Evolutionary conservation across 148 eudicot genomes (phyloP).

Genomic region (Amaranthus palmeri): DNA sequence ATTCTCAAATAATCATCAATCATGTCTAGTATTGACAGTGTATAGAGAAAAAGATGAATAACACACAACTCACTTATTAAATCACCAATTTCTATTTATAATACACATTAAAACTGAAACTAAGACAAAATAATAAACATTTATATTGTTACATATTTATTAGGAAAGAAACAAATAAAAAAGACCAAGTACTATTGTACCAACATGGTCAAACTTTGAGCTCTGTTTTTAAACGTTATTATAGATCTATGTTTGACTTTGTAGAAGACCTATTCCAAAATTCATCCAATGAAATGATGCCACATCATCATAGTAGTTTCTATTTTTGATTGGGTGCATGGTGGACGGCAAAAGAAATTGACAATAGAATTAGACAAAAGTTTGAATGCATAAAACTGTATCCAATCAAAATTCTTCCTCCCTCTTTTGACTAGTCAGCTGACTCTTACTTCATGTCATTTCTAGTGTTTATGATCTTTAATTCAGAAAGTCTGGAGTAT

Average conservation of each 20-base stretch:
- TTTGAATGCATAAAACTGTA: conserved; percentile 7
- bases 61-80: too few relatives aligned
- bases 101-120: too few relatives aligned
- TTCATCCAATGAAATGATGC: conserved; percentile 15
- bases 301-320: not conserved
- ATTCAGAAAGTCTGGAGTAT: too few relatives aligned
- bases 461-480: too few relatives aligned
- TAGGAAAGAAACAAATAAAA: not conserved
- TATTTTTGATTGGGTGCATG: not conserved
- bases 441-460: not conserved
- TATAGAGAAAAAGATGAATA: too few relatives aligned
- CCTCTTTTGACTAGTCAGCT: conserved; percentile 10
- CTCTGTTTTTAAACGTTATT: not conserved
- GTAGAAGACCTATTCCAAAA: not conserved
- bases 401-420: conserved; percentile 6
- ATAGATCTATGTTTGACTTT: conserved; percentile 19
- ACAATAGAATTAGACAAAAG: not conserved
- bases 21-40: too few relatives aligned
- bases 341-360: not conserved
- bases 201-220: conserved; percentile 19
- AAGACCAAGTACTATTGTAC: not conserved
- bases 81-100: too few relatives aligned
- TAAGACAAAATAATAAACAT: too few relatives aligned
- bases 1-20: too few relatives aligned
- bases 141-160: too few relatives aligned